Evolutionary conservation across 2,329 filamentous ascomycete species (phyloP).

Genomic region (Epichloe aotearoae): DNA sequence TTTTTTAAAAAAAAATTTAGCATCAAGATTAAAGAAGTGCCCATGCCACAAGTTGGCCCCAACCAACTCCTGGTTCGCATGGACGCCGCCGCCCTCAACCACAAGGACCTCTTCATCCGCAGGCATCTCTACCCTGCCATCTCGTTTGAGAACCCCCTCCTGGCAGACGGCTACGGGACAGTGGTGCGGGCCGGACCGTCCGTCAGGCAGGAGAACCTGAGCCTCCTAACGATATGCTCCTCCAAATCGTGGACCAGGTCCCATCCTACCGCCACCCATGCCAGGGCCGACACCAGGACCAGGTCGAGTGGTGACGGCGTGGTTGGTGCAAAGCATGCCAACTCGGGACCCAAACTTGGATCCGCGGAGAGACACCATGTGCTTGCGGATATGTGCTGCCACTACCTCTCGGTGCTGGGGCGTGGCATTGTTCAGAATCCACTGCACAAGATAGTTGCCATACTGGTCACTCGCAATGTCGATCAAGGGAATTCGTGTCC

Average conservation of each 20-base stretch:
- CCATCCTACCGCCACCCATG: constrained; percentile 39
- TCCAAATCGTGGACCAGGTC: constrained; percentile 44
- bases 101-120: constrained; percentile 88
- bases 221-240: constrained; percentile 41
- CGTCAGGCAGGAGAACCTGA: constrained; percentile 24
- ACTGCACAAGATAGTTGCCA: constrained; percentile 95
- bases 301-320: constrained; percentile 74
- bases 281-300: constrained; percentile 66
- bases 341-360: constrained; percentile 98
- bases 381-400: constrained; percentile 88
- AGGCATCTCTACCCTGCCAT: constrained; percentile 83
- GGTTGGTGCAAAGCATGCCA: constrained; percentile 97
- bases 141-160: constrained; percentile 63
- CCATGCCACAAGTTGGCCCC: constrained; percentile 48
- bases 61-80: constrained; percentile 64
- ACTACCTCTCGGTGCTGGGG: constrained; percentile 87
- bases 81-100: constrained; percentile 74
- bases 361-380: constrained; percentile 96
- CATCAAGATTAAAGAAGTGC: constrained; percentile 45
- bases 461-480: constrained; percentile 98
- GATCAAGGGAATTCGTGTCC: constrained; percentile 90
- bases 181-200: constrained; percentile 52
- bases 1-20: constrained; percentile 21
- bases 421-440: constrained; percentile 81
- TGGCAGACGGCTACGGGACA: constrained; percentile 70